These are phyloP conservation scores for Ustilago loliicola DNA, from an alignment of 1,284 basidiomycete species.

Conservation along the genomic window DNA sequence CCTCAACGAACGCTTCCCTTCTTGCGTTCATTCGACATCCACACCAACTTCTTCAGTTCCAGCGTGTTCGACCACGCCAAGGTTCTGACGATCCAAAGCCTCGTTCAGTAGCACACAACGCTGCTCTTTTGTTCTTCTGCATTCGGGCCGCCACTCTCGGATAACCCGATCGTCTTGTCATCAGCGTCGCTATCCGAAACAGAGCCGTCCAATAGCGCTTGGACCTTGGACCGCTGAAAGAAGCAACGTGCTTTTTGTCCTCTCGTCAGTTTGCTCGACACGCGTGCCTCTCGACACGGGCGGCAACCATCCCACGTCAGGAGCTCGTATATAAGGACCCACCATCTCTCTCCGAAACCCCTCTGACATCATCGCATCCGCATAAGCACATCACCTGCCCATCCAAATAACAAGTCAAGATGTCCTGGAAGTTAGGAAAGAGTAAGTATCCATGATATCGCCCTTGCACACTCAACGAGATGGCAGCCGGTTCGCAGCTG, in stretches of 20 bases:
- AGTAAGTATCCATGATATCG: slow-evolving; percentile 46
- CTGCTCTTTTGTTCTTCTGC: not conserved
- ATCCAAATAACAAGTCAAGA: slow-evolving; percentile 7
- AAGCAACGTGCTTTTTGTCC: not conserved
- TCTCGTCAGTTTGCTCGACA: not conserved
- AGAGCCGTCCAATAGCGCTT: not conserved
- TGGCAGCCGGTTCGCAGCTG: not conserved
- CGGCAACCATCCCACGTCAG: not conserved
- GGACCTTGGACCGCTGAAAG: not conserved
- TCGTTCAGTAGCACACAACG: not conserved
- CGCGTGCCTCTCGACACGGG: not conserved
- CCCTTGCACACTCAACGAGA: not conserved
- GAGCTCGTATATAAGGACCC: not conserved
- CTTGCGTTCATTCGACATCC: not conserved
- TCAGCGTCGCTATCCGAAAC: not conserved
- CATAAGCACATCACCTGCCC: not conserved
- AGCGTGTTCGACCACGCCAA: not conserved
- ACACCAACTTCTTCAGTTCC: not conserved
- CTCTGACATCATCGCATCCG: not conserved
- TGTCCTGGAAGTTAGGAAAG: slow-evolving; percentile 67
- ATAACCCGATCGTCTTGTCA: not conserved
- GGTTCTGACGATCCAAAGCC: not conserved
- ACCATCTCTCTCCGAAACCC: not conserved
- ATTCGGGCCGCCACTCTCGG: slow-evolving; percentile 4
- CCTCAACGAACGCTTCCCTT: too few species aligned